Evolutionary conservation across 768 basidiomycete species (phyloP), one percentile per base, ranked within the genome.

Genomic region (Amanita muscaria): DNA sequence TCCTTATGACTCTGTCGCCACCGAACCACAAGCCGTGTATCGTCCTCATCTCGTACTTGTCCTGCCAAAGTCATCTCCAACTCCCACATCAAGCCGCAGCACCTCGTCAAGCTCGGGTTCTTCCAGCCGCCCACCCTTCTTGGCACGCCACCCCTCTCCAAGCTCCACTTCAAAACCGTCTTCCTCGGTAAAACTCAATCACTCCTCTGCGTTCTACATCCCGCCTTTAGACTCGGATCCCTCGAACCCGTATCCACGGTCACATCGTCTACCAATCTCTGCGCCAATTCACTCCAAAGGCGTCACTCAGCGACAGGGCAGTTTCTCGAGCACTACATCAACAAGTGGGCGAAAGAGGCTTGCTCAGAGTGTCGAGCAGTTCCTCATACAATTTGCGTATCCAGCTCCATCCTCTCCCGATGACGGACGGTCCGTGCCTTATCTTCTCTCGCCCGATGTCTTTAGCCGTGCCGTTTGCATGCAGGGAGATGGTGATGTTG

Each of bases 321-420:
- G 35, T 10, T 23, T 21, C 42, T 34, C n/a, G 21, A 51, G 16
- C 42, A 47, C 14, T 49, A 48, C n/a, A 30, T 52, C 44, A 42
- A 40, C 14, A 44, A 42, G 12, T 22, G 51, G n/a, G 9, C 24
- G 36, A 5, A 63, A 61, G 40, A 65, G 64, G 49, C 58, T 69
- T 40, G 64, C 58, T 3, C 63, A 67, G 36, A 59, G 59, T 41
- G 63, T 69, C 32, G 66, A 68, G 39, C 62, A 64, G 34, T 68
- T 69, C 47, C 46, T 69, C 3, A 53, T 67, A 3, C 53, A 58
- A 0, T 67, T 64, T 49, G 56, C 62, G 0, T 65, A 64, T 37
- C 62, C 14, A 18, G 18, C 19, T 2, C 21, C 30, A 7, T 32
- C 44, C 8, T 21, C n/a, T 16, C 31, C 23, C 15, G 5, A 31